A percentile compares a stretch with the other conserved stretches of the same genome.
Evolutionary conservation across 495 filamentous ascomycete species (phyloP).

Genomic region (Hyaloscypha variabilis): DNA sequence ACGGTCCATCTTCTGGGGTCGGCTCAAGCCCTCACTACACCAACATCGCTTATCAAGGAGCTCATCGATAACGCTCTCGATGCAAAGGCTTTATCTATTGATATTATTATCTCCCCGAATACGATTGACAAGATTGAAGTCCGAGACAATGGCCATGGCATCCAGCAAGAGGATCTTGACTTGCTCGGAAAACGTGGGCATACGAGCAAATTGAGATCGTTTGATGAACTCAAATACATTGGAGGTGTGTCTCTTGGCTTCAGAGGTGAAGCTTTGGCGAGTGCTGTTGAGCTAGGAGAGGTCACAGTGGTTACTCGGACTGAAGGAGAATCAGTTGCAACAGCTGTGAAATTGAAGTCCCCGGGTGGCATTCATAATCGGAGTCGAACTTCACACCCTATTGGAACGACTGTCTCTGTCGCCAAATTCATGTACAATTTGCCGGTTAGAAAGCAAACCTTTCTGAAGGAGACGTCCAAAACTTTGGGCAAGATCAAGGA

Average conservation of each 20-base stretch:
- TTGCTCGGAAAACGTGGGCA: constrained; percentile 68
- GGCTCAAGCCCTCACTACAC: constrained; percentile 69
- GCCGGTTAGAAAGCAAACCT: constrained; percentile 74
- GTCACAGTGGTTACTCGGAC: constrained; percentile 72
- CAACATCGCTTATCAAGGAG: constrained; percentile 82
- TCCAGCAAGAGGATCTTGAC: constrained; percentile 68
- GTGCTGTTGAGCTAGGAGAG: constrained; percentile 67
- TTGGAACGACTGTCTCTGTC: constrained; percentile 79
- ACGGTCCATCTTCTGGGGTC: constrained; percentile 73
- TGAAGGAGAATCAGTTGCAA: constrained; percentile 69
- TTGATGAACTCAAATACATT: constrained; percentile 68
- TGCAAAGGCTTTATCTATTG: constrained; percentile 72
- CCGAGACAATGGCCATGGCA: constrained; percentile 88
- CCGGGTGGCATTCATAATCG: constrained; percentile 43
- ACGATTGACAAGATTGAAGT: constrained; percentile 83
- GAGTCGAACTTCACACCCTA: constrained; percentile 60
- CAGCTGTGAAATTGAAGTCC: constrained; percentile 37
- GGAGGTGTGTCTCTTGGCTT: constrained; percentile 80
- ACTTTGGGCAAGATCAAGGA: constrained; percentile 65
- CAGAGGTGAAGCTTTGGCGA: constrained; percentile 84
- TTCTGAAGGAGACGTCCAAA: constrained; percentile 63
- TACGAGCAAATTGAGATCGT: constrained; percentile 82
- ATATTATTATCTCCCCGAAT: constrained; percentile 74
- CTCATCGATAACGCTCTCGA: constrained; percentile 92
- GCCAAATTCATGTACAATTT: constrained; percentile 66